Base-by-base conservation (phyloP, 2,329 filamentous ascomycete species). In the Lachnellula hyalina region DNA sequence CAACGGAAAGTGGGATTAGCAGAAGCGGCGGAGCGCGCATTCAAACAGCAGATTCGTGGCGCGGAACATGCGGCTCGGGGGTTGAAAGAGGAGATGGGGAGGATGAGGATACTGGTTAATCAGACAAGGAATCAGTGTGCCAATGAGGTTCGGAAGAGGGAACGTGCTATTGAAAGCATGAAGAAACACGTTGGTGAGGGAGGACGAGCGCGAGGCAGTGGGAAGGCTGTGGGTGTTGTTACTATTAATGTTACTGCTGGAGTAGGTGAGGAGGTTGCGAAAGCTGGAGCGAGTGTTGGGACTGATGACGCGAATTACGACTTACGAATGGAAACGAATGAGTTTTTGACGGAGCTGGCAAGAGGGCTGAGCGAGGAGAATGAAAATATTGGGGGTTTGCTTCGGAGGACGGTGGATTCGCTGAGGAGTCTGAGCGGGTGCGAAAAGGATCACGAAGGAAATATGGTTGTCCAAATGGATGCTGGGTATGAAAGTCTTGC, bases 291-390 rank as follows among this genome's bases (percentile, higher is more conserved):
- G 15, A 50, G 19, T 44, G 53, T 38, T 35, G 58, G 25, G 5
- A 45, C 52, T 49, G 63, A 79, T 72, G 68, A 82, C 74, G 69
- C 82, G 72, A 57, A 79, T 72, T 82, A 93, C 71, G 88, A 84
- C 63, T 74, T 97, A 57, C 85, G 86, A 65, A 84, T 86, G 68
- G 94, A 97, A 73, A 96, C 93, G 5, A 96, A 93, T 47, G 86
- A 91, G 49, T 96, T 96, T 67, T 75, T 99, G 54, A 94, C 92
- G 0, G 85, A 89, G 66, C 75, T 96, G 55, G 92, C 90, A 32
- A 87, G 89, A 68, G 84, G 83, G 40, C 74, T 97, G 55, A 94
- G 90, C 66, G 90, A 96, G 62, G 94, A 99, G 71, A 99, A 99
- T 65, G 92, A 96, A 67, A 81, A 82, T 5, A 73, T 97, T 12